Evolutionary conservation across 2,329 filamentous ascomycete genomes (phyloP), one percentile per base, ranked within the genome.

Genomic region (Fusarium sp.): DNA sequence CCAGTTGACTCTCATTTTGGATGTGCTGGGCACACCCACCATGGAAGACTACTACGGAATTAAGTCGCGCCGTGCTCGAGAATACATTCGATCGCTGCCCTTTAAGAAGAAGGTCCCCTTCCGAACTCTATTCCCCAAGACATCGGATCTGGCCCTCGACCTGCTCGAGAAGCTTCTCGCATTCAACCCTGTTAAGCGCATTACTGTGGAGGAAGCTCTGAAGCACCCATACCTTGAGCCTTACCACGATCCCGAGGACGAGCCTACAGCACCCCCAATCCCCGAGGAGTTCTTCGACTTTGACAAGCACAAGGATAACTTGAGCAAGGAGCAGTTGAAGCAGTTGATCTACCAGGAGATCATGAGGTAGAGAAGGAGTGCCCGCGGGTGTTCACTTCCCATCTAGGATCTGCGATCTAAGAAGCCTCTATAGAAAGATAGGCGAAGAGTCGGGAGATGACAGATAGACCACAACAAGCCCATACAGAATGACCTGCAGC

Each of bases 21-120:
- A 99, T 75, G 95, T 99, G 52, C 91, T 99, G 62, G 96, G 96
- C 70, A 99, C 96, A 4, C 96, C 96, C 4, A 99, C 96, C 13
- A 99, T 99, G 96, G 96, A 99, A 80, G 96, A 99, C 80, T 99
- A 99, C 87, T 99, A 99, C 76, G 96, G 96, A 71, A 99, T 99
- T 88, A 99, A 99, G 84, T 98, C 96, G 55, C 92, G 96, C 71
- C 93, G 96, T 76, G 96, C 96, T 51, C 89, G 96, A 70, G 96
- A 99, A 83, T 99, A 99, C 83, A 99, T 99, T 78, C 93, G 96
- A 66, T 97, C 94, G 55, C 88, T 98, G 46, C 95, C 96, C 18
- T 98, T 98, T 86, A 98, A 98, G 89, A 98, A 98, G 90, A 98
- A 98, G 89, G 97, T 98, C 47, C 94, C 96, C 0, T 96, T 97